Conservation (phyloP, 1,139 yeast genomes). For the Yarrowia galli region DNA sequence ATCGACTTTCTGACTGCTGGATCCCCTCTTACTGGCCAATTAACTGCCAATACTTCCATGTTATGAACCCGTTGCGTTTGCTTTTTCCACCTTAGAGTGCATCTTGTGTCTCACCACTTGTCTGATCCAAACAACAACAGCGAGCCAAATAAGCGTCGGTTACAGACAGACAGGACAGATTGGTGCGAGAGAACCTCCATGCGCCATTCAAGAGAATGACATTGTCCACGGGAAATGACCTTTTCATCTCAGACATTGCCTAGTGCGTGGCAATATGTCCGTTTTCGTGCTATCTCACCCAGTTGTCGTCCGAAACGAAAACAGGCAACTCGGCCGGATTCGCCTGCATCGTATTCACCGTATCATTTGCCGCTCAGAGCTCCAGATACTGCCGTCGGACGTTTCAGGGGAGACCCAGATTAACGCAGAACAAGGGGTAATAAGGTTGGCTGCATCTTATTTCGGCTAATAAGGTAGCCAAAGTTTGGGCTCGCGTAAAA, state of each 20-base stretch:
- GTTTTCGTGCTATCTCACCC: neutral
- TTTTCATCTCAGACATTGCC: neutral
- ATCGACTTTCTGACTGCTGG: too few relatives aligned
- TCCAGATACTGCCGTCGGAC: neutral
- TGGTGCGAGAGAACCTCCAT: neutral
- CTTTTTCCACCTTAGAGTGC: neutral
- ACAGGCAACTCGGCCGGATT: neutral
- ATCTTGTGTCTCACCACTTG: neutral
- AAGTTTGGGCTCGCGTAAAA: neutral
- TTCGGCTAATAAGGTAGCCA: constrained; percentile 1
- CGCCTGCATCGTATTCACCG: constrained; percentile 1
- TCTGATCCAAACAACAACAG: neutral
- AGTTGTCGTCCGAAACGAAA: neutral
- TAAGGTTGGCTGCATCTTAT: constrained; percentile 4
- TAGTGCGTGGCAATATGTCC: too few relatives aligned
- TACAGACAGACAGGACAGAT: neutral
- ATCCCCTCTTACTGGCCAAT: too few relatives aligned
- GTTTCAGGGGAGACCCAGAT: constrained; percentile 13
- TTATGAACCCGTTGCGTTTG: neutral
- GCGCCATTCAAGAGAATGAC: neutral
- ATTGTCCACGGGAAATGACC: neutral
- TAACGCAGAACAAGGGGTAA: constrained; percentile 26
- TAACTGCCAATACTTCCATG: too few relatives aligned
- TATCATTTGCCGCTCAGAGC: neutral
- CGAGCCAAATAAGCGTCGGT: too few relatives aligned